Base-by-base conservation (phyloP, 495 filamentous ascomycete species). In the Aspergillus diversus region DNA sequence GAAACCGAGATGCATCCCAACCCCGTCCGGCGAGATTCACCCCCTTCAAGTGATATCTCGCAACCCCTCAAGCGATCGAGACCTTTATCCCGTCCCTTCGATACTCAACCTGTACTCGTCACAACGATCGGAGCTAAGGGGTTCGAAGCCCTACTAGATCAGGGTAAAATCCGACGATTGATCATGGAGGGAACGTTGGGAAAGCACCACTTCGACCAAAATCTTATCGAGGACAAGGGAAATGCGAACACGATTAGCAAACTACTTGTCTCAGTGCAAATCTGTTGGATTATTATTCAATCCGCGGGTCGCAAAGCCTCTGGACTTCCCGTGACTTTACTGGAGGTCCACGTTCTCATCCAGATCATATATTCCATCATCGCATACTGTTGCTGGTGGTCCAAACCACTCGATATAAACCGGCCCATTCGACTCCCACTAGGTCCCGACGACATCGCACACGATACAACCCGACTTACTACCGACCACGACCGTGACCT, bases 331-430 rank as follows among this genome's bases (percentile, higher is more conserved):
- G 4, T 51, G 4, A 32, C 27, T 16, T 51, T 51, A 16, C 16
- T 51, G 9, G 48, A 51, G 48, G 27, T 51, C 16, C 48, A 51
- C 27, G 16, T 51, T 16, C 48, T 51, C 9, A 51, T 32, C 27
- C 48, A 51, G 27, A 51, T 51, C 27, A 17, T 51, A 8, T 51
- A 17, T 32, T 51, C 48, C 8, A 51, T 32, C 9, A 17, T 51
- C 11, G 27, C n/a, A 8, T 51, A 51, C 17, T 32, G n/a, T 9
- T 51, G 48, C 16, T 51, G 48, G 48, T 51, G 48, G 48, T 1
- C 9, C 11, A 51, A 51, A 32, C 48, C 48, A 8, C 27, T 51
- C 9, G 48, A 51, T 17, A 32, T 51, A 1, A 32, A 32, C 48
- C n/a, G 17, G 1, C 48, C 48, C 16, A 51, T 51, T 5, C 9